Percentiles rank a stretch among this genome's conserved stretches.
Evolutionary conservation across 2,329 filamentous ascomycete genomes (phyloP).

Genomic region (Ophiocordyceps australis): DNA sequence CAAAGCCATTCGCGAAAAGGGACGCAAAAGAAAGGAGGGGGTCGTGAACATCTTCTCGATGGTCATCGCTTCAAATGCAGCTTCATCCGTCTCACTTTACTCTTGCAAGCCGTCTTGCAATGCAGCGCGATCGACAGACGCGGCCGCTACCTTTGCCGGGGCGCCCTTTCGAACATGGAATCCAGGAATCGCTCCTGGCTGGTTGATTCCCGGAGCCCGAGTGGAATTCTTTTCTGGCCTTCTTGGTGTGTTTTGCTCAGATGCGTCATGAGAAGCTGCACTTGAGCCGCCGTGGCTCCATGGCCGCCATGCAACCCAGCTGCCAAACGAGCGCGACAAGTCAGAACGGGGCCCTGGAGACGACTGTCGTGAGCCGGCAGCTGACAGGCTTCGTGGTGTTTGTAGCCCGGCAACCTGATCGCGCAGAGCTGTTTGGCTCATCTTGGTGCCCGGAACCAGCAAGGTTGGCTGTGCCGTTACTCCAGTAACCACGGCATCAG

Average conservation of each 20-base stretch:
- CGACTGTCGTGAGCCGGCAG: conserved; percentile 7
- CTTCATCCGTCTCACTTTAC: conserved; percentile 5
- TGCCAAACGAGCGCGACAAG: conserved; percentile 17
- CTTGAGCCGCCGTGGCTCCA: conserved; percentile 15
- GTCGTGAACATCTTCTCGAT: no score
- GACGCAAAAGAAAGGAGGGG: no score
- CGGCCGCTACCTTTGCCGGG: conserved; percentile 37
- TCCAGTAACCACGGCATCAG: conserved; percentile 38
- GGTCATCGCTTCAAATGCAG: no score
- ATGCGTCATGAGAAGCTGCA: conserved; percentile 3
- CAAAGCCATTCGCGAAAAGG: no score
- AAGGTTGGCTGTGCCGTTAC: conserved; percentile 41
- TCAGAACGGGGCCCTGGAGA: conserved; percentile 6
- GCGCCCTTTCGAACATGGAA: conserved; percentile 39
- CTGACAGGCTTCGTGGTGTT: conserved; percentile 11
- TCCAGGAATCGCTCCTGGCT: conserved; percentile 55
- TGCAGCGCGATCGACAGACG: conserved; percentile 38
- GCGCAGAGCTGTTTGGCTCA: conserved; percentile 38
- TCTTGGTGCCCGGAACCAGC: conserved; percentile 23
- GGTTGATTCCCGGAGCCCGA: conserved; percentile 59
- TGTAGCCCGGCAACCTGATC: conserved; percentile 28
- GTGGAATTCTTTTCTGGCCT: conserved; percentile 18
- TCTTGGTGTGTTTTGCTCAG: conserved; percentile 6
- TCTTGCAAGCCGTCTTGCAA: conserved; percentile 36
- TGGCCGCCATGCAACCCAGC: conserved; percentile 28